These are phyloP conservation scores for Grammothele lineata DNA, from an alignment of 768 basidiomycete species.

Conservation along the genomic window DNA sequence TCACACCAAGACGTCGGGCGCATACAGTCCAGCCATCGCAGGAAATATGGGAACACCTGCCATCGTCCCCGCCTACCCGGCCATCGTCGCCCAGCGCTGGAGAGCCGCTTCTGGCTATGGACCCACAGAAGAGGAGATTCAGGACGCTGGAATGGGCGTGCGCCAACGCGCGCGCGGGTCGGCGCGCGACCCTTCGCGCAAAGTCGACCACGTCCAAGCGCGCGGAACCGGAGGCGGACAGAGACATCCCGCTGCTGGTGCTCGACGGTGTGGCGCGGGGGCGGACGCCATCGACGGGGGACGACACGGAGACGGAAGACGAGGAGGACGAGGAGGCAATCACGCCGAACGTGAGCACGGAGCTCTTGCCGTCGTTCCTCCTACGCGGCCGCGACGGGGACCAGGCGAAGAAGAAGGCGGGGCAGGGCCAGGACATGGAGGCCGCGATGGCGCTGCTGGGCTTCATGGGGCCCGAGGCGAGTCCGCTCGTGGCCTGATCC, in stretches of 20 bases:
- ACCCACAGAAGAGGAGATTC: conserved; percentile 38
- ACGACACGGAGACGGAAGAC: conserved; percentile 15
- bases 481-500: too few species aligned
- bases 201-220: neutral
- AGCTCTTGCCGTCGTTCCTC: conserved; percentile 11
- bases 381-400: neutral
- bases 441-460: conserved; percentile 20
- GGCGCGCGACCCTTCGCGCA: conserved; percentile 1
- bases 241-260: conserved; percentile 15
- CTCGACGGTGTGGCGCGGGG: conserved; percentile 7
- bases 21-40: neutral
- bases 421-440: conserved; percentile 17
- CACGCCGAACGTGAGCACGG: conserved; percentile 15
- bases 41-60: conserved; percentile 40
- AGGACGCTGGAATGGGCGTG: conserved; percentile 75
- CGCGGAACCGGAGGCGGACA: conserved; percentile 15
- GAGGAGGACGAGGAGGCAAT: conserved; percentile 17
- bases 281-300: conserved; percentile 6
- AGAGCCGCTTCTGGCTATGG: conserved; percentile 40
- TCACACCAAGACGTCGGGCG: conserved; percentile 1
- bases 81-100: conserved; percentile 46
- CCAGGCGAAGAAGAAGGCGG: neutral
- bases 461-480: conserved; percentile 14
- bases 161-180: conserved; percentile 39
- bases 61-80: conserved; percentile 55